A percentile compares a stretch with the other conserved stretches of the same genome.
Conservation (phyloP, 1,284 basidiomycete genomes). For the Pseudozyma pruni region DNA sequence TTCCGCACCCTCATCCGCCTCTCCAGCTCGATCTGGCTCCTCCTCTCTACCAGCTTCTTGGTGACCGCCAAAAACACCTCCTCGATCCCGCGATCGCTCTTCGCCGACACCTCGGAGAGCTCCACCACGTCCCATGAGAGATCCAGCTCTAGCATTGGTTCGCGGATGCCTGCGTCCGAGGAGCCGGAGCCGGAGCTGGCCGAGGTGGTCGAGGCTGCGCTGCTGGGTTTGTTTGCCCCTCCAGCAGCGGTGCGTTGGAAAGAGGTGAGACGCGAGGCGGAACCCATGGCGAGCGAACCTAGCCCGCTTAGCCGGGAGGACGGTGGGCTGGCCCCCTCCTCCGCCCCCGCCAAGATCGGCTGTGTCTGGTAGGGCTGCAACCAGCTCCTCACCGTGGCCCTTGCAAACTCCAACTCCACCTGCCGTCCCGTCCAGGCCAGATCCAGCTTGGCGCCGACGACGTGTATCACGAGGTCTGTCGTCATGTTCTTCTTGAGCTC, state of each 20-base stretch:
- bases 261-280: constrained; percentile 27
- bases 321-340: constrained; percentile 75
- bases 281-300: constrained; percentile 53
- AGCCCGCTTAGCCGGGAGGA: constrained; percentile 79
- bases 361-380: constrained; percentile 69
- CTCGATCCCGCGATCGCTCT: constrained; percentile 49
- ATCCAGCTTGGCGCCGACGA: constrained; percentile 90
- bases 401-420: constrained; percentile 81
- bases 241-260: no score
- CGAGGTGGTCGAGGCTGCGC: constrained; percentile 23
- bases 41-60: constrained; percentile 50
- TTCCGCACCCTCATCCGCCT: constrained; percentile 24
- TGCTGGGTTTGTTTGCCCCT: constrained; percentile 12
- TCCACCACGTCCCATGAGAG: constrained; percentile 45
- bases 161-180: constrained; percentile 3
- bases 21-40: constrained; percentile 44
- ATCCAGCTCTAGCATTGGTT: constrained; percentile 5
- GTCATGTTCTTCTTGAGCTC: constrained; percentile 81
- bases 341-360: neutral
- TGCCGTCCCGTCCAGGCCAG: constrained; percentile 68
- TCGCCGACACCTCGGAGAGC: constrained; percentile 55
- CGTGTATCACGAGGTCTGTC: constrained; percentile 83
- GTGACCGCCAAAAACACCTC: constrained; percentile 56
- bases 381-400: constrained; percentile 68
- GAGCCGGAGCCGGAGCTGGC: constrained; percentile 18